Evolutionary conservation across 352 stramenopile species (phyloP), one percentile per base, ranked within the genome.

Genomic region (Phytophthora citrophthora): DNA sequence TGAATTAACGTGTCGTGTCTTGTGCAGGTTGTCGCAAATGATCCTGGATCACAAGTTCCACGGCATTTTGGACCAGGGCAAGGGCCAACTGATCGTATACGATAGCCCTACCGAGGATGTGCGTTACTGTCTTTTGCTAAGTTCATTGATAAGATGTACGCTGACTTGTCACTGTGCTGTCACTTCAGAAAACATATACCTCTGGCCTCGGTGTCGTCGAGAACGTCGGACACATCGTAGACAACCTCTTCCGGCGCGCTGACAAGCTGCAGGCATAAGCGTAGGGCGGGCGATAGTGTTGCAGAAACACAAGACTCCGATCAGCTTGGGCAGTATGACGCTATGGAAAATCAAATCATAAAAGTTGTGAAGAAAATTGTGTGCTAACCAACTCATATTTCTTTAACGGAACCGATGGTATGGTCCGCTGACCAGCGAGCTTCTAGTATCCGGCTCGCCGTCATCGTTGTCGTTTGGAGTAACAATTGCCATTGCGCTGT

Each of bases 11-110:
- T 47, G 23, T 40, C 20, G 20, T 92, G 32, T 39, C 16, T 48
- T 26, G 20, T 11, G 6, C 50, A 99, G 99, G 81, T 86, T 99
- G 23, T 98, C 93, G 54, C 97, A 99, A 81, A 99, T 99, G 98
- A 99, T 99, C 69, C 76, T 99, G 62, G 98, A 99, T 83, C 96
- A 97, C 66, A 99, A 99, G 74, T 97, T 99, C 73, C 89, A 96
- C 54, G 98, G 97, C 43, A 99, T 99, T 70, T 81, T 99, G 64
- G 97, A 99, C 87, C 97, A 99, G 76, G 97, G 97, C 52, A 98
- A 98, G 71, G 98, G 98, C 26, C 96, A 99, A 68, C 82, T 99
- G n/a, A 97, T 99, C 47, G 93, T 99, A 47, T 99, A 99, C 77
- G 96, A 99, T 63, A 94, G 90, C 57, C 74, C 81, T 7, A 79